These are phyloP conservation scores for Calocybe cyanea DNA, from an alignment of 768 basidiomycete genomes.

Conservation along the genomic window DNA sequence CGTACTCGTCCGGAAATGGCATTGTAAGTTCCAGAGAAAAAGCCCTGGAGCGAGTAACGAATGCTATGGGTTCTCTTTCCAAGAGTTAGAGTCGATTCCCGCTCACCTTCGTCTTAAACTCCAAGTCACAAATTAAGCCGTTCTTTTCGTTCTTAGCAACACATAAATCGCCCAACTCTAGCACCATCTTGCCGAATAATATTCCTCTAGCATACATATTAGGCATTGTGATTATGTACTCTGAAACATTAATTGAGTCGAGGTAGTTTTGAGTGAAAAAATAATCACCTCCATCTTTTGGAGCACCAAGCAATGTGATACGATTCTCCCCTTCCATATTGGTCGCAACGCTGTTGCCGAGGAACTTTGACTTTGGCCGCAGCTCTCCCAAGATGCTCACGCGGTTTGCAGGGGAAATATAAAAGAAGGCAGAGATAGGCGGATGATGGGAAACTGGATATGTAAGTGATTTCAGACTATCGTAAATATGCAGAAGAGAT, in stretches of 20 bases:
- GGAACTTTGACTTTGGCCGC: slow-evolving; percentile 91
- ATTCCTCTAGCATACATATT: slow-evolving; percentile 95
- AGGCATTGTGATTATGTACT: slow-evolving; percentile 92
- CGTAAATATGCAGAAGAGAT: too few species aligned
- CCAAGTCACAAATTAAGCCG: slow-evolving; percentile 73
- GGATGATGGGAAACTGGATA: slow-evolving; percentile 90
- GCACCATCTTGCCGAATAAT: slow-evolving; percentile 89
- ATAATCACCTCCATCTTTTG: slow-evolving; percentile 79
- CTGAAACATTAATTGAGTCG: slow-evolving; percentile 31
- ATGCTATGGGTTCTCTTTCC: neutral
- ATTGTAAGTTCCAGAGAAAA: slow-evolving; percentile 97
- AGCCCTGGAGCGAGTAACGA: slow-evolving; percentile 52
- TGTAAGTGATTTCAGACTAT: neutral
- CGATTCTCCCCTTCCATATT: slow-evolving; percentile 96
- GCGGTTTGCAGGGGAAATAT: slow-evolving; percentile 87
- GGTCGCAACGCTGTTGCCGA: slow-evolving; percentile 95
- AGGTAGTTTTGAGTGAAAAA: slow-evolving; percentile 4
- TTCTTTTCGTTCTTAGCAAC: slow-evolving; percentile 79
- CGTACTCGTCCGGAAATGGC: slow-evolving; percentile 80
- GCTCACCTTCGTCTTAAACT: slow-evolving; percentile 94
- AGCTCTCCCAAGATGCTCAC: slow-evolving; percentile 89
- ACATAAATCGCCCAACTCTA: slow-evolving; percentile 91
- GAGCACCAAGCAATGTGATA: slow-evolving; percentile 75
- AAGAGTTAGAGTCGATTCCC: neutral
- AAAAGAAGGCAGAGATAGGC: slow-evolving; percentile 93